Base-by-base conservation (phyloP, 768 basidiomycete genomes). In the Suillus sp. region DNA sequence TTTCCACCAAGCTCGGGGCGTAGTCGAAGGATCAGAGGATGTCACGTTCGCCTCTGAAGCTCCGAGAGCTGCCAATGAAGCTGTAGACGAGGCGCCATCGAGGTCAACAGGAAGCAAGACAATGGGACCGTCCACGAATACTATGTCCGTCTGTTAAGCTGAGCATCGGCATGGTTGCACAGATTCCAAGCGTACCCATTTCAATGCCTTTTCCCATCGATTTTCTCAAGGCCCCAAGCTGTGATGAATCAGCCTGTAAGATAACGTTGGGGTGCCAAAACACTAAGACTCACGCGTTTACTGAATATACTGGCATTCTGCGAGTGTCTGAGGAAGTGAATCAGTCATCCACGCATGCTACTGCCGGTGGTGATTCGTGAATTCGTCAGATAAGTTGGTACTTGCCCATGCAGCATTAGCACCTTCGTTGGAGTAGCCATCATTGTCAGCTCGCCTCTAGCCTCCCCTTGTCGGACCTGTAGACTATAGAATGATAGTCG, bases 211-310 rank as follows among this genome's bases (percentile, higher is more conserved):
- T 86, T 62, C 78, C 84, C 66, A 86, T 85, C 63, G 88, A 81
- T 74, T 90, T 92, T 58, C 90, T 82, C 32, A 93, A 77, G 2
- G 90, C 91, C 22, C 88, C 89, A 51, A 92, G 77, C 90, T 93
- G 67, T 11, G 22, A 34, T 40, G 51, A 48, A 57, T 25, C 56
- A 18, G 47, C 57, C 18, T 50, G 43, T 51, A 22, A 50, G 27
- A 53, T 22, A 30, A 40, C 6, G 42, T 30, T 58, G 37, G 47
- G 60, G 14, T 18, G 27, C 35, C 61, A 38, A 14, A 43, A 40
- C 53, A 27, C 50, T 57, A 34, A 9, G 54, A 57, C 84, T 74
- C 64, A 91, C 91, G 69, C 89, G 81, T 78, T 89, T 92, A 74
- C 83, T 88, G 72, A 91, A 89, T 62, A 90, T 83, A 32, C 64